These are phyloP conservation scores for Termitomyces sp. DNA, from an alignment of 768 basidiomycete species.

Conservation along the genomic window DNA sequence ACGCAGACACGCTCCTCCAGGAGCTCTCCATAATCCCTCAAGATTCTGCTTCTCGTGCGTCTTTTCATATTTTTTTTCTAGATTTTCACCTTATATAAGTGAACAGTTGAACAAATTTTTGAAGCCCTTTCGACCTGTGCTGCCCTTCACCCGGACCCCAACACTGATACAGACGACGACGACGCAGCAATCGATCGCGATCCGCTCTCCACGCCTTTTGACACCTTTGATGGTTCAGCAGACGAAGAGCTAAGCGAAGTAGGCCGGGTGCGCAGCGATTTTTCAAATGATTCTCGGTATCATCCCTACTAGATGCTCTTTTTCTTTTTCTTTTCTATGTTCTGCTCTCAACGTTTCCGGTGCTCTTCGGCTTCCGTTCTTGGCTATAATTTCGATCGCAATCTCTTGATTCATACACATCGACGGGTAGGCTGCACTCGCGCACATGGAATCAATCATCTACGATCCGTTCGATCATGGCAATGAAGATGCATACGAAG, in stretches of 20 bases:
- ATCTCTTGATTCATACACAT: not conserved
- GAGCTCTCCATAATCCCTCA: slow-evolving; percentile 79
- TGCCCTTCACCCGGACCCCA: slow-evolving; percentile 74
- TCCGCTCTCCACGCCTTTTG: slow-evolving; percentile 39
- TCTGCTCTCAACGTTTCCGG: not conserved
- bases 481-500: not conserved
- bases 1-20: slow-evolving; percentile 54
- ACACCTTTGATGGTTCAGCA: slow-evolving; percentile 51
- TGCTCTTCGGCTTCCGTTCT: not conserved
- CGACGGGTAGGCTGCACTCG: slow-evolving; percentile 65
- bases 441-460: slow-evolving; percentile 80
- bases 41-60: slow-evolving; percentile 57
- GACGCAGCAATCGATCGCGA: slow-evolving; percentile 36
- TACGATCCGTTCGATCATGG: slow-evolving; percentile 40
- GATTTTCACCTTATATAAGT: not conserved
- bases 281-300: slow-evolving; percentile 71
- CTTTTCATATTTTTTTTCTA: not conserved
- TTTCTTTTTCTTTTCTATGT: slow-evolving; percentile 13
- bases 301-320: slow-evolving; percentile 74
- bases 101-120: slow-evolving; percentile 78
- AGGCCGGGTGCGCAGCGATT: slow-evolving; percentile 93
- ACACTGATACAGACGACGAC: slow-evolving; percentile 38
- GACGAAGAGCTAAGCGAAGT: slow-evolving; percentile 77
- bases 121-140: slow-evolving; percentile 85
- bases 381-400: not conserved